Evolutionary conservation across 306 rosid species (phyloP).

Genomic region (Quercus engelmannii): DNA sequence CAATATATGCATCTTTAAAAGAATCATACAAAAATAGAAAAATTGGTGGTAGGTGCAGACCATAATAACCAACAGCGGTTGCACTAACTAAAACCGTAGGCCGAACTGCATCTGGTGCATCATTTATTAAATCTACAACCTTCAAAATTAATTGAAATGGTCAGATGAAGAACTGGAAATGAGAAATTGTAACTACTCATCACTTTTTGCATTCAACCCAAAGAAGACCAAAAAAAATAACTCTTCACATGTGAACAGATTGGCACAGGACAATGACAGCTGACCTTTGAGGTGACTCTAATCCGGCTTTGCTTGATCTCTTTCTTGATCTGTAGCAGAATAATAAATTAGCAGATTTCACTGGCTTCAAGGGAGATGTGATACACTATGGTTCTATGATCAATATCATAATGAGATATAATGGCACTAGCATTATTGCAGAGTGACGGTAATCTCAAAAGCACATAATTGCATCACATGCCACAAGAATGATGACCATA

Average conservation of each 20-base stretch:
- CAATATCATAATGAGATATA: not conserved
- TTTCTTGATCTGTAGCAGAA: constrained; percentile 67
- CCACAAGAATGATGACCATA: not conserved
- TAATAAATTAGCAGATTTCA: not conserved
- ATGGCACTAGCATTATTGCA: not conserved
- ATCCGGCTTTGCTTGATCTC: constrained; percentile 94
- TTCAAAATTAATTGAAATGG: constrained; percentile 43
- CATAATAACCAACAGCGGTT: constrained; percentile 96
- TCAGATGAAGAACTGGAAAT: constrained; percentile 33
- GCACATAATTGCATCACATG: not conserved
- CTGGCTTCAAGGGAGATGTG: constrained; percentile 3
- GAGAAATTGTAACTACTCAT: constrained; percentile 6
- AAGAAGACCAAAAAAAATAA: not conserved
- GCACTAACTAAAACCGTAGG: constrained; percentile 89
- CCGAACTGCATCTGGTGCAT: constrained; percentile 65
- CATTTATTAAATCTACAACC: constrained; percentile 78
- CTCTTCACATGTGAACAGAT: not conserved
- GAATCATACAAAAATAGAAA: not conserved
- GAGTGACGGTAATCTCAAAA: not conserved
- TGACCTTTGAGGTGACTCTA: constrained; percentile 86
- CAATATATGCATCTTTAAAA: not conserved
- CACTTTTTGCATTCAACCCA: not conserved
- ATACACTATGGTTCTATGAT: not conserved
- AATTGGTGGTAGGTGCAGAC: constrained; percentile 42
- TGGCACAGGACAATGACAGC: constrained; percentile 7